phyloP scores from a whole-genome alignment of 164 flowering plant genomes.

The Dillenia suffruticosa region DNA sequence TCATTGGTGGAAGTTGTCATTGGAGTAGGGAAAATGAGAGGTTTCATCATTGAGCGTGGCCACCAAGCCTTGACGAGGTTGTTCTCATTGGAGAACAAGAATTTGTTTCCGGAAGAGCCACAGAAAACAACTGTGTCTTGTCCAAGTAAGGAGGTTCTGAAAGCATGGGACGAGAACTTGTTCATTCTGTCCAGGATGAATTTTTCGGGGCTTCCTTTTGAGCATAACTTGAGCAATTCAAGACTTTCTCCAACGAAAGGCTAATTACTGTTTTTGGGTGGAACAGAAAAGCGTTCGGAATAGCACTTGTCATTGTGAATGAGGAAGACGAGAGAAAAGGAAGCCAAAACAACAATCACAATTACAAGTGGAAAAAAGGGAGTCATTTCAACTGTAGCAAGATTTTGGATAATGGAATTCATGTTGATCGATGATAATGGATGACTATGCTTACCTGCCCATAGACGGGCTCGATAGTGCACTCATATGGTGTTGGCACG shows the following conservation, averaged over 20 bases:
- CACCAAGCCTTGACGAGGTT: slow-evolving; percentile 23
- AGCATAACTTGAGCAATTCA: slow-evolving; percentile 1
- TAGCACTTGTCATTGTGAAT: too few relatives aligned
- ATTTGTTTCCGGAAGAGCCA: slow-evolving; percentile 24
- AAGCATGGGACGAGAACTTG: slow-evolving; percentile 9
- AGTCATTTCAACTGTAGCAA: too few relatives aligned
- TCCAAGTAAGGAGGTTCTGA: slow-evolving; percentile 11
- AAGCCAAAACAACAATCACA: too few relatives aligned
- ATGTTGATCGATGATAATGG: too few relatives aligned
- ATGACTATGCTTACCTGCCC: too few relatives aligned
- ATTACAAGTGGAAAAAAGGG: too few relatives aligned
- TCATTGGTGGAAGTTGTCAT: slow-evolving; percentile 2
- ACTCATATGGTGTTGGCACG: too few relatives aligned
- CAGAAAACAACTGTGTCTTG: slow-evolving; percentile 10
- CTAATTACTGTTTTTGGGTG: slow-evolving; percentile 7
- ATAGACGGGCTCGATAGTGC: too few relatives aligned
- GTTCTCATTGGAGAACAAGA: slow-evolving; percentile 25
- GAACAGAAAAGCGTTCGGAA: not conserved
- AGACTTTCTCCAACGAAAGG: slow-evolving; percentile 12
- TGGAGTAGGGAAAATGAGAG: slow-evolving; percentile 5
- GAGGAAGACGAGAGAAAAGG: too few relatives aligned
- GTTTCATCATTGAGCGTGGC: slow-evolving; percentile 15
- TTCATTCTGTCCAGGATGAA: slow-evolving; percentile 8
- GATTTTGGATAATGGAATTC: too few relatives aligned
- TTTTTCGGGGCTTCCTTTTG: slow-evolving; percentile 13